Evolutionary conservation across 2,329 filamentous ascomycete species (phyloP), one percentile per base, ranked within the genome.

Genomic region (Alternaria sp.): DNA sequence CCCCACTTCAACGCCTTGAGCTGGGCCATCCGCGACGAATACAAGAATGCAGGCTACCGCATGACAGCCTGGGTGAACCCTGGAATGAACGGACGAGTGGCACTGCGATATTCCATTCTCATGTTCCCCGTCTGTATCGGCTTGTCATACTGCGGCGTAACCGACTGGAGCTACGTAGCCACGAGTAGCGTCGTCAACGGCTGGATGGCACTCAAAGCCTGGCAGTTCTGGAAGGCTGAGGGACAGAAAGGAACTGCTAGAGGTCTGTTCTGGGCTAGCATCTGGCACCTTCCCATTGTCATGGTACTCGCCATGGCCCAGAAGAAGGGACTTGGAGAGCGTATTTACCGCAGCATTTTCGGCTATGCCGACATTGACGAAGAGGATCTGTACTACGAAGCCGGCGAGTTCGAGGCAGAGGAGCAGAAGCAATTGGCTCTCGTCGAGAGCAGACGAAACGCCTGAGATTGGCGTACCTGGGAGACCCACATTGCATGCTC

Each of bases 1-100:
- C 93, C 96, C 4, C 96, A 99, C 81, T 99, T 99, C 83, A 98
- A 97, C 86, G 91, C 94, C 1, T 85, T 99, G 21, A 94, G 92
- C 50, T 96, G 95, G 88, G 85, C 88, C 5, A 97, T 98, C 64
- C 87, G 93, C 19, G 90, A 96, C 9, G 96, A 99, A 79, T 99
- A 99, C 84, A 90, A 89, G 68, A 80, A 81, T 32, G 88, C 88
- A 0, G 88, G 88, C 1, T 89, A 90, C 74, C 82, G 85, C 63
- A 90, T 90, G 96, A 85, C 98, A 4, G 88, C 87, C 51, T 98
- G 94, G 90, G 90, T 91, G 6, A 95, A 98, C 77, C 93, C 94
- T 0, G 89, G 90, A 0, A 88, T 90, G 73, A 98, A 98, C 75
- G 90, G 87, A 0, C 89, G 96, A 9, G 96, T 99, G 1, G 93